A percentile compares a stretch with the other conserved stretches of the same genome.
Conservation (phyloP, 495 filamentous ascomycete genomes). For the Rhypophila decipiens region DNA sequence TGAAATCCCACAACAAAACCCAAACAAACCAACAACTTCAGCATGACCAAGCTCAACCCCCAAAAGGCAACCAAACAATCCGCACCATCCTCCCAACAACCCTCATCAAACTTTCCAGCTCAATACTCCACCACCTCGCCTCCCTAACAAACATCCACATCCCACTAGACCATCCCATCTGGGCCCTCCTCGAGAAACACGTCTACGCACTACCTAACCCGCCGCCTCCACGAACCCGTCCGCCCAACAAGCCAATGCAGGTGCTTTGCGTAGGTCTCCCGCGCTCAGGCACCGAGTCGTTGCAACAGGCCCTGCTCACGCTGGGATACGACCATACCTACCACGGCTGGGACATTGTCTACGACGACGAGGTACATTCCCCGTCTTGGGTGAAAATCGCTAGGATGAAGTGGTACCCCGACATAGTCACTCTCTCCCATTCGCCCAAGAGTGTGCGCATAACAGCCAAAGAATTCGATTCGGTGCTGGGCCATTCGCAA, state of each 20-base stretch:
- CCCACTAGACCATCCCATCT: background rate
- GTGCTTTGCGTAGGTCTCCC: constrained; percentile 56
- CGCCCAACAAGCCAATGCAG: constrained; percentile 56
- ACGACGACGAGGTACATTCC: constrained; percentile 55
- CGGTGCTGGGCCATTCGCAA: constrained; percentile 34
- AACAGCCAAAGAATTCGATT: constrained; percentile 47
- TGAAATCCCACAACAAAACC: too few species aligned
- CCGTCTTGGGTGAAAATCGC: constrained; percentile 38
- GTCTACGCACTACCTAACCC: constrained; percentile 16
- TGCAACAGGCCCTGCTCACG: constrained; percentile 52
- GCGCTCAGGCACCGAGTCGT: constrained; percentile 58
- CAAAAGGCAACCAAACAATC: background rate
- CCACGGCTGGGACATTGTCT: constrained; percentile 59
- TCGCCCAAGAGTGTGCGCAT: constrained; percentile 11
- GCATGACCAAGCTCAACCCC: background rate
- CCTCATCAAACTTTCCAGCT: background rate
- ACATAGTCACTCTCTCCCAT: background rate
- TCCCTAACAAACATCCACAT: background rate
- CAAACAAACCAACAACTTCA: background rate
- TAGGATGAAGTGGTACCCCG: constrained; percentile 16
- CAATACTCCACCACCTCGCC: too few species aligned
- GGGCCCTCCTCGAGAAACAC: constrained; percentile 19
- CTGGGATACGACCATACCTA: constrained; percentile 58
- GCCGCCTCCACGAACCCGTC: constrained; percentile 17
- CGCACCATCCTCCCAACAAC: background rate